A percentile compares a stretch with the other conserved stretches of the same genome.
These are phyloP conservation scores for Cephaloascus albidus DNA, from an alignment of 805 yeast genomes.

Conservation along the genomic window DNA sequence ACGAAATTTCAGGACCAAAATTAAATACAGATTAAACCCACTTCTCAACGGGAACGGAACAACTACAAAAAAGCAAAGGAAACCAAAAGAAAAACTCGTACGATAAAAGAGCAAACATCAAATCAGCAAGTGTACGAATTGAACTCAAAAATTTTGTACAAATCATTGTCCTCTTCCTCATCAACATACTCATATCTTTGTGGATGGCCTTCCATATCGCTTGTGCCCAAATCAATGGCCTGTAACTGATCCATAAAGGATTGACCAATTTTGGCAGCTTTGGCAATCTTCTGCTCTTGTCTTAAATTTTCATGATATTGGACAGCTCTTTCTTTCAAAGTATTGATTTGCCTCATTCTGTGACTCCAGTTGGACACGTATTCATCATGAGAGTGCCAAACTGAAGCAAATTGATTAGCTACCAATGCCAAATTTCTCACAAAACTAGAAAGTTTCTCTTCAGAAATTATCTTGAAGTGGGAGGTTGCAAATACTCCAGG, in stretches of 20 bases:
- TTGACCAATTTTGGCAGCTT: background rate
- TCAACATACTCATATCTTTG: constrained; percentile 5
- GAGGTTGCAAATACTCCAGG: constrained; percentile 73
- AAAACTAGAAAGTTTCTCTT: constrained; percentile 48
- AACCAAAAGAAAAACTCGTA: background rate
- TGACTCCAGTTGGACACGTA: constrained; percentile 61
- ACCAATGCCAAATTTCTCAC: constrained; percentile 58
- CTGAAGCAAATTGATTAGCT: constrained; percentile 64
- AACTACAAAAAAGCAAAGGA: background rate
- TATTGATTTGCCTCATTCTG: constrained; percentile 45
- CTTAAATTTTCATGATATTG: constrained; percentile 12
- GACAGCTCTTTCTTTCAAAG: constrained; percentile 17
- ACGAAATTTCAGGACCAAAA: too few species aligned
- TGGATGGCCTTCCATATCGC: background rate
- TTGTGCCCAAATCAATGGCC: background rate
- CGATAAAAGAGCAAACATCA: background rate
- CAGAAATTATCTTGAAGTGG: constrained; percentile 63
- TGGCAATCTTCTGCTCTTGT: constrained; percentile 4
- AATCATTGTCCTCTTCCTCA: constrained; percentile 4
- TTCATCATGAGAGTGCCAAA: constrained; percentile 57
- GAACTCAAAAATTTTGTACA: constrained; percentile 17
- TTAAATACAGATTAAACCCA: too few species aligned
- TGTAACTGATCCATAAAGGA: constrained; percentile 6
- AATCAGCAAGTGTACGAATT: constrained; percentile 14
- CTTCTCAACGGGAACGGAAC: too few species aligned